A percentile compares a stretch with the other conserved stretches of the same genome.
phyloP scores from a whole-genome alignment of 2,329 filamentous ascomycete genomes.

The Lasiodiplodia citricola region DNA sequence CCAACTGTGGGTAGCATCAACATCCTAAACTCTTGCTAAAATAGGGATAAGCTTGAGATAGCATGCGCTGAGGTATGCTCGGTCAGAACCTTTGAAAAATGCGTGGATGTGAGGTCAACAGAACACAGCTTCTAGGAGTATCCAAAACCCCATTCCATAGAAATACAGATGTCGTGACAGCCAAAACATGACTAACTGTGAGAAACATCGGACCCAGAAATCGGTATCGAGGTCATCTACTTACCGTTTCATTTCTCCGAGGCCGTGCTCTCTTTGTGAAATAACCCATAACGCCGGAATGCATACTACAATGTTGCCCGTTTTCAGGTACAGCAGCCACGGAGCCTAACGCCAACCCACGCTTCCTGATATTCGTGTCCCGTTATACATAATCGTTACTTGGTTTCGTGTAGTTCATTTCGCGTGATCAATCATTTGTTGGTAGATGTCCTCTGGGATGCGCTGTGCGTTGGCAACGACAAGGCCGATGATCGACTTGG shows the following conservation, averaged over 20 bases:
- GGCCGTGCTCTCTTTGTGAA: not conserved
- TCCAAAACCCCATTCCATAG: not conserved
- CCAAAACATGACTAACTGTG: not conserved
- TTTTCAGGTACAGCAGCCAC: not conserved
- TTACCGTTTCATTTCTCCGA: not conserved
- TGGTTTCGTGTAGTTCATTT: constrained; percentile 55
- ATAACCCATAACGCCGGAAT: not conserved
- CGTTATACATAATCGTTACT: constrained; percentile 18
- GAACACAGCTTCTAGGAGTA: not conserved
- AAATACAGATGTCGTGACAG: not conserved
- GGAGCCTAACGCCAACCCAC: not conserved
- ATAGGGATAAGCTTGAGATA: not conserved
- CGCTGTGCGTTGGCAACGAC: constrained; percentile 87
- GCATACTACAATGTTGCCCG: constrained; percentile 4
- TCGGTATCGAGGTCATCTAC: not conserved
- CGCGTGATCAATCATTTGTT: constrained; percentile 86
- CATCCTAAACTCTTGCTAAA: not conserved
- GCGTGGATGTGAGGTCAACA: not conserved
- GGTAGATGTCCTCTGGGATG: constrained; percentile 89
- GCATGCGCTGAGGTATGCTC: not conserved
- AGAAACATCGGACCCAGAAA: not conserved
- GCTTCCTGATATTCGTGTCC: not conserved
- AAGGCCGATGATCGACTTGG: constrained; percentile 81
- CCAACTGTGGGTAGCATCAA: no score
- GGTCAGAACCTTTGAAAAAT: not conserved